Evolutionary conservation across 306 rosid species (phyloP).

Genomic region (Fragaria nilgerrensis): DNA sequence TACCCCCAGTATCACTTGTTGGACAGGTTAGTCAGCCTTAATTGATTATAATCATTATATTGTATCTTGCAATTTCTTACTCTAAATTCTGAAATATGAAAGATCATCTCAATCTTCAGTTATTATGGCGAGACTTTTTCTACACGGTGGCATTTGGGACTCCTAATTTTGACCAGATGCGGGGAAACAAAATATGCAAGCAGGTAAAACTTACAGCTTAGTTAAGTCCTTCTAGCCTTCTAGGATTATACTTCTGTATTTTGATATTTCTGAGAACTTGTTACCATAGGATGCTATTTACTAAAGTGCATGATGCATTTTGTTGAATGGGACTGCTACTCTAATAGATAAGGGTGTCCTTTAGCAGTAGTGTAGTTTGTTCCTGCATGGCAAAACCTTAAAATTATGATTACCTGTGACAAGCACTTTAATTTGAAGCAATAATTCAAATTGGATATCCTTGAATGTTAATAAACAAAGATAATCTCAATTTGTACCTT

Average conservation of each 20-base stretch:
- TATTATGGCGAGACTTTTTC: slow-evolving; percentile 94
- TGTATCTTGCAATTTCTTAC: not conserved
- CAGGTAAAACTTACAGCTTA: slow-evolving; percentile 46
- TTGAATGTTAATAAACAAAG: not conserved
- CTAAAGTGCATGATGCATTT: not conserved
- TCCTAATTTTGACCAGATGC: slow-evolving; percentile 83
- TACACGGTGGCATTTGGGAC: slow-evolving; percentile 90
- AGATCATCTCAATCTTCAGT: slow-evolving; percentile 36
- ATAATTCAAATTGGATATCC: not conserved
- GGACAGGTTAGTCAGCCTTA: slow-evolving; percentile 68
- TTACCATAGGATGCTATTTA: not conserved
- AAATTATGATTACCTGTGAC: not conserved
- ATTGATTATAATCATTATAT: not conserved
- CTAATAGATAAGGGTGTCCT: not conserved
- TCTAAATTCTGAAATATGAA: slow-evolving; percentile 31
- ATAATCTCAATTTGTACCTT: not conserved
- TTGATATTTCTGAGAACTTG: not conserved
- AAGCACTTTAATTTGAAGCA: not conserved
- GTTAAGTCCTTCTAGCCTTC: not conserved
- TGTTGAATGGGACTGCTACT: not conserved
- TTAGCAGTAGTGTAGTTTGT: not conserved
- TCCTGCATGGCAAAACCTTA: not conserved
- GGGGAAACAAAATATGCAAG: slow-evolving; percentile 81
- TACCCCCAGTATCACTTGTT: slow-evolving; percentile 82
- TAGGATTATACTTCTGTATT: not conserved